A percentile compares a stretch with the other conserved stretches of the same genome.
These are phyloP conservation scores for Botrytis pseudocinerea DNA, from an alignment of 2,329 filamentous ascomycete genomes.

Conservation along the genomic window DNA sequence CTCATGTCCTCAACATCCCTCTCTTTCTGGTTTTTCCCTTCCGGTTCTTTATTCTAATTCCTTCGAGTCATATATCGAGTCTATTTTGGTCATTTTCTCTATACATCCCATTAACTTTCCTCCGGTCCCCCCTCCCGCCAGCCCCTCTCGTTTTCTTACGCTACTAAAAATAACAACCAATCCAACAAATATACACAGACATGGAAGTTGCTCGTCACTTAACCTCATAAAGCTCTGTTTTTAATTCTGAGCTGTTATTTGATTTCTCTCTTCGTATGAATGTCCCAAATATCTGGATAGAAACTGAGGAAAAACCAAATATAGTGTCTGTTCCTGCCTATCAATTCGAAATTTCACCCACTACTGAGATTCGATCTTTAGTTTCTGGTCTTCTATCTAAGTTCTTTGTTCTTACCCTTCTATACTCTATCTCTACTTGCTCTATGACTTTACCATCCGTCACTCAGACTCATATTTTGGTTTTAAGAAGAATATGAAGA, in stretches of 20 bases:
- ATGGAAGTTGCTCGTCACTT: neutral
- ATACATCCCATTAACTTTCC: neutral
- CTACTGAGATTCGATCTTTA: neutral
- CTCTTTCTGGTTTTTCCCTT: neutral
- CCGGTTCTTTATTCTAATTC: neutral
- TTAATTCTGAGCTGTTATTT: neutral
- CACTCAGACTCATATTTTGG: neutral
- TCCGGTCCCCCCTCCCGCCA: neutral
- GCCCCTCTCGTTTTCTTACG: neutral
- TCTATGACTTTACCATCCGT: neutral
- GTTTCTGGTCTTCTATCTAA: neutral
- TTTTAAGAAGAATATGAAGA: neutral
- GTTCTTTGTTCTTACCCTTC: neutral
- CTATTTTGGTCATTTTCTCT: neutral
- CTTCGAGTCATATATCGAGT: accelerated
- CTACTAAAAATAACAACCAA: neutral
- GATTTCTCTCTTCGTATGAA: neutral
- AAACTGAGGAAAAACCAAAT: neutral
- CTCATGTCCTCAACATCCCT: neutral
- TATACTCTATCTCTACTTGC: neutral
- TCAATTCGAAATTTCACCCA: neutral
- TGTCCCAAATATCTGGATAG: neutral
- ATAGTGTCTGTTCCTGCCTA: neutral
- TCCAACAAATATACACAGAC: neutral
- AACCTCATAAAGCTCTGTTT: accelerated